Evolutionary conservation across 306 rosid genomes (phyloP), one percentile per base, ranked within the genome.

Genomic region (Hylodesmum podocarpum): DNA sequence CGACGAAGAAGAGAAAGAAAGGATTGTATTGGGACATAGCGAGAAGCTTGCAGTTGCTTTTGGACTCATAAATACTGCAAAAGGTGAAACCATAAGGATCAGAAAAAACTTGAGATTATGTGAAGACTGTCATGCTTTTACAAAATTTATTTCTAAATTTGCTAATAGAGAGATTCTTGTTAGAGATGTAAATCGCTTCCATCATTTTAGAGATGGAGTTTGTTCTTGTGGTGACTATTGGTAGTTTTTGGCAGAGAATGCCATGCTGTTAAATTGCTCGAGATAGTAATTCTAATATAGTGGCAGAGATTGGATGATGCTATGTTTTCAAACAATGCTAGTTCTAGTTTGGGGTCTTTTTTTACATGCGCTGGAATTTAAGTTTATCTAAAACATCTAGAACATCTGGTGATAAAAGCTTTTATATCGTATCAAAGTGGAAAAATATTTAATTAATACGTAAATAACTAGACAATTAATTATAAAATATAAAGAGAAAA

Each of bases 161-260:
- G 85, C 94, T 10, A 44, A 87, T 69, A 84, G 91, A 78, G 97
- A 94, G 88, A 91, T 94, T 80, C 85, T 94, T 72, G 97, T 94
- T 73, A 91, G 98, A 81, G 98, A 94, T 59, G 89, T 86, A 81
- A 91, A 94, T 80, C 96, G 98, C 21, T 86, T 91, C 89, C 98
- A 94, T 84, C 91, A 77, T 80, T 94, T 94, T 65, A 85, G 41
- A 50, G 89, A 90, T 36, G 98, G 97, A 31, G 81, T 87, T 72
- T 94, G 98, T 79, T 94, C 97, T 3, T 89, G 97, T 72, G 96
- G 90, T 75, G 98, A 94, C 78, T 94, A 94, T 83, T 94, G 98
- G 98, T 90, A 91, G 84, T 59, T 78, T n/a, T 40, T 31, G 84
- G 72, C 62, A 24, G 36, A 24, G 36, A 44, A 33, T 59, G 2